Evolutionary conservation across 768 basidiomycete genomes (phyloP), one percentile per base, ranked within the genome.

Genomic region (Fibroporia radiculosa): DNA sequence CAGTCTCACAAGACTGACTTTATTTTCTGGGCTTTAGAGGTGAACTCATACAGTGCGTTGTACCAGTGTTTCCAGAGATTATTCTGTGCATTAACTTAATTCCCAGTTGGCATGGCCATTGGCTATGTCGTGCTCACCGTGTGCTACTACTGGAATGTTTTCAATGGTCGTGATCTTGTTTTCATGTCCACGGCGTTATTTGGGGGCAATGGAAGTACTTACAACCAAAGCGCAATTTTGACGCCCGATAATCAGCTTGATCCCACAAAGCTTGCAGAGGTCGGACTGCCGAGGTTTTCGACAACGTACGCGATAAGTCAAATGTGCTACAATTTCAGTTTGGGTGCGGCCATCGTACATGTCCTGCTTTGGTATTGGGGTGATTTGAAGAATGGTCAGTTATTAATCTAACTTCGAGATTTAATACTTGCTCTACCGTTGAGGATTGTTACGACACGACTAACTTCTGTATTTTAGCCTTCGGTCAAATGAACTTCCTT

Each of bases 361-460:
- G 60, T 78, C 8, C 50, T 72, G 14, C 49, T 78, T 19, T 77
- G 73, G 75, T 65, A 77, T 50, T 75, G 72, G 73, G 60, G 60
- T 5, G 74, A 78, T 46, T 48, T 77, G 22, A 70, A 64, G 50
- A 53, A 48, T 20, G 70, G 71, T 70, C 39, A 48, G 55, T 54
- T 37, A 6, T 38, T 14, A 19, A 42, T 41, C 42, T 14, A 8
- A 22, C 8, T 23, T 31, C 42, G 18, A 20, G 23, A 16, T 11
- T 18, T 8, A 3, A 6, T 35, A 35, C n/a, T 46, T 29, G 38
- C 34, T 8, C 28, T 45, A 38, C 34, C 1, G 36, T 22, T 22
- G 16, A 11, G 3, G 10, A 7, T 18, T 18, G 8, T 8, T 6
- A 18, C 16, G 6, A 7, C 34, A 8, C n/a, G n/a, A n/a, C n/a